phyloP scores from a whole-genome alignment of 2,329 filamentous ascomycete species.

The Chrysoporthe austroafricana region DNA sequence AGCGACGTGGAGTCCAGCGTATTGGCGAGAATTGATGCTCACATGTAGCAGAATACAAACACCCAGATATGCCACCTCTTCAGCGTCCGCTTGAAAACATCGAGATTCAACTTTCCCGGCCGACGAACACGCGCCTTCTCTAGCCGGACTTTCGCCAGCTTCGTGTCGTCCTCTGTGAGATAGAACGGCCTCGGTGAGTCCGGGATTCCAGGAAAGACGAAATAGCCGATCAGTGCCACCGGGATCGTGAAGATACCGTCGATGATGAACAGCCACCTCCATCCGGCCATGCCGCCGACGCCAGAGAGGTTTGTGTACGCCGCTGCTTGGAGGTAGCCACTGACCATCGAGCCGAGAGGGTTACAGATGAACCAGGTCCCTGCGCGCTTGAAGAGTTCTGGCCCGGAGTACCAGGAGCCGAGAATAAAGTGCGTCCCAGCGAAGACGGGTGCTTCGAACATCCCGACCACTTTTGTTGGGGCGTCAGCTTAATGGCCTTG shows the following conservation, averaged over 20 bases:
- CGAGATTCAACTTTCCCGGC: constrained; percentile 45
- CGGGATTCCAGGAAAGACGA: constrained; percentile 48
- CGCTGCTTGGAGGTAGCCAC: constrained; percentile 52
- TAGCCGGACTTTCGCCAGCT: constrained; percentile 41
- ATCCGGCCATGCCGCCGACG: constrained; percentile 52
- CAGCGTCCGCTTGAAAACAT: constrained; percentile 50
- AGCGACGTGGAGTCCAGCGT: not conserved
- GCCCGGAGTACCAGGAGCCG: constrained; percentile 36
- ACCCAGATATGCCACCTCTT: constrained; percentile 56
- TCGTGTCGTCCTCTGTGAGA: constrained; percentile 41
- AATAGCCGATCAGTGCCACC: constrained; percentile 54
- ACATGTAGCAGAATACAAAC: constrained; percentile 54
- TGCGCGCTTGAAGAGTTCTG: constrained; percentile 38
- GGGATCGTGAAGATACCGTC: constrained; percentile 61
- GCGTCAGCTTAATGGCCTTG: not conserved
- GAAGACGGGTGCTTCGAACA: constrained; percentile 40
- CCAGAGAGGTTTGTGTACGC: constrained; percentile 58
- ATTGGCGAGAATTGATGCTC: constrained; percentile 31
- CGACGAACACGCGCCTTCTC: constrained; percentile 38
- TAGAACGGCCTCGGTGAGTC: constrained; percentile 45
- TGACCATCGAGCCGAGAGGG: constrained; percentile 37
- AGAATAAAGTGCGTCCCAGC: constrained; percentile 40
- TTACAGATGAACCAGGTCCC: constrained; percentile 38
- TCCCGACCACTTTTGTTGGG: constrained; percentile 34
- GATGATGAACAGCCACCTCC: constrained; percentile 62